Percentiles rank a stretch among this genome's conserved stretches.
Evolutionary conservation across 148 eudicot species (phyloP).

Genomic region (Rhododendron vialii): DNA sequence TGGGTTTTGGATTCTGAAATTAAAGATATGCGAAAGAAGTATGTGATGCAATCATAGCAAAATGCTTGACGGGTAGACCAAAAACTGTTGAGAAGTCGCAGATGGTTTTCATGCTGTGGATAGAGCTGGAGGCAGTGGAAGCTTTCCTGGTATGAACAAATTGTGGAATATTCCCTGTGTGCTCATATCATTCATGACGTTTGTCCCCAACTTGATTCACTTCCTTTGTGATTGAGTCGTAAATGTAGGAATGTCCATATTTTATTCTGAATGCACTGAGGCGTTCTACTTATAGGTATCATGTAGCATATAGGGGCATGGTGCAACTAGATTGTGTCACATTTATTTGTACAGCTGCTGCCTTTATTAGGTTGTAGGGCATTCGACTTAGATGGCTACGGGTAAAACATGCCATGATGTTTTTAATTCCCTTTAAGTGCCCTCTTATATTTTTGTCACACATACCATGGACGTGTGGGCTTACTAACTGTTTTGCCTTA

Average conservation of each 20-base stretch:
- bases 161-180: not conserved
- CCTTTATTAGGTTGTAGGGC: not conserved
- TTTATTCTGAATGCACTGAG: not conserved
- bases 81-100: slow-evolving; percentile 99
- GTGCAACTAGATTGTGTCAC: not conserved
- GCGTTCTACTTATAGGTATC: not conserved
- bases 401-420: not conserved
- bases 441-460: not conserved
- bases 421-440: not conserved
- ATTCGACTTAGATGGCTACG: not conserved
- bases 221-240: not conserved
- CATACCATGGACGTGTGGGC: not conserved
- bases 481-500: not conserved
- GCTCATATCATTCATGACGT: not conserved
- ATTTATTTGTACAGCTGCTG: not conserved
- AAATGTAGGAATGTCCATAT: not conserved
- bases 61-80: slow-evolving; percentile 89
- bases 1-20: not conserved
- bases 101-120: slow-evolving; percentile 78
- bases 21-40: slow-evolving; percentile 87
- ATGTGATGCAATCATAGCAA: slow-evolving; percentile 85
- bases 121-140: slow-evolving; percentile 94
- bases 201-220: not conserved
- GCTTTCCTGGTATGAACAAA: slow-evolving; percentile 66
- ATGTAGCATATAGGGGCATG: not conserved